Base-by-base conservation (phyloP, 768 basidiomycete genomes). In the Krasilnikovozyma curviuscula region DNA sequence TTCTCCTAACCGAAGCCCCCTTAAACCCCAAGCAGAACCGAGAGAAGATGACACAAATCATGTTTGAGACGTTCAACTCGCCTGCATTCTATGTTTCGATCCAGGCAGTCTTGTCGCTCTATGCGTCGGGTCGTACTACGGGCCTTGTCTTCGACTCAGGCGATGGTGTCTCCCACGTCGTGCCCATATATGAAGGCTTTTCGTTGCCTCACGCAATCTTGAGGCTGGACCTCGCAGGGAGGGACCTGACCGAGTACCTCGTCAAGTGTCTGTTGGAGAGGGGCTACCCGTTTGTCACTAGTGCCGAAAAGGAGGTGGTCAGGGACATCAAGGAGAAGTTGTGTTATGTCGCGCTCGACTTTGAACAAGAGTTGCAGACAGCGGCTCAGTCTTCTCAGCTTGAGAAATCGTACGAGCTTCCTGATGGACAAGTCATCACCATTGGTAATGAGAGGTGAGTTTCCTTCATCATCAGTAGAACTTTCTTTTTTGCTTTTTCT, bases 21-120 rank as follows among this genome's bases (percentile, higher is more conserved):
- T 30, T 33, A 8, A 54, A 45, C 33, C 49, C 53, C 14, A 54
- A 45, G 33, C 29, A 35, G 18, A 46, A 54, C 32, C 31, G 53
- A 5, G 50, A 54, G 43, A 54, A 51, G 50, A 54, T 54, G 53
- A 43, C 43, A 13, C 43, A 51, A 35, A 52, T 54, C 34, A 54
- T 54, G 53, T 54, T n/a, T n/a, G n/a, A n/a, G n/a, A n/a, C n/a
- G n/a, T n/a, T n/a, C n/a, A n/a, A n/a, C n/a, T n/a, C n/a, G 6
- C 44, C 42, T 1, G 53, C 43, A 10, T 25, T 50, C 30, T 54
- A 51, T 34, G 43, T 54, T 14, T 10, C 32, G 21, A 54, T 39
- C 39, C 53, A 54, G 33, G 53, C 53, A 9, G 53, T 45, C 16
- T 34, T 54, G 10, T 38, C 53, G 14, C 35, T 54, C 8, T 50